Conservation (phyloP, 805 yeast species). For the Peterozyma toletana region DNA sequence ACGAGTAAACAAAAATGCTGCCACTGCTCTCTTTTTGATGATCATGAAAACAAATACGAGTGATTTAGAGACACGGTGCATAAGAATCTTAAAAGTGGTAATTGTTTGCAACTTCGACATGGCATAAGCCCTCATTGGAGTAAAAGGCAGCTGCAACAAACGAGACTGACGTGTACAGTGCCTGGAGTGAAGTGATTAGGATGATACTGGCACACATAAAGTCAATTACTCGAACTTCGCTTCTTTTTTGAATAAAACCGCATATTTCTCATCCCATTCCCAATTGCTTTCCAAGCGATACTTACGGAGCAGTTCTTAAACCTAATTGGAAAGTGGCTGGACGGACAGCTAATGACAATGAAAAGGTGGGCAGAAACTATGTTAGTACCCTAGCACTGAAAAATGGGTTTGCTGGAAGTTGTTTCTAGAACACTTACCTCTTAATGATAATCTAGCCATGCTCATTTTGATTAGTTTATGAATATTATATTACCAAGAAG, state of each 20-base stretch:
- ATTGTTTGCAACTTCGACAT: too few species aligned
- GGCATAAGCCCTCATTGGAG: too few species aligned
- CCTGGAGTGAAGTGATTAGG: too few species aligned
- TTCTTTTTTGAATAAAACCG: neutral
- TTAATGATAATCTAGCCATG: constrained; percentile 20
- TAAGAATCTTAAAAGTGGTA: too few species aligned
- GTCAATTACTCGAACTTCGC: too few species aligned
- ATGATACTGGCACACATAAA: too few species aligned
- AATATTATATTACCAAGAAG: neutral
- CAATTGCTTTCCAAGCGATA: neutral
- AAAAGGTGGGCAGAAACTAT: neutral
- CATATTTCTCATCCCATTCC: neutral
- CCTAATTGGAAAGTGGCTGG: constrained; percentile 18
- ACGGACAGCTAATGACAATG: constrained; percentile 20
- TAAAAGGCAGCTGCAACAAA: too few species aligned
- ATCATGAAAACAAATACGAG: too few species aligned
- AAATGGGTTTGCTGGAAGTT: constrained; percentile 17
- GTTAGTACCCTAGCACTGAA: neutral
- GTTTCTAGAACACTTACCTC: constrained; percentile 16
- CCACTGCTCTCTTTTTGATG: too few species aligned
- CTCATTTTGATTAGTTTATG: constrained; percentile 10
- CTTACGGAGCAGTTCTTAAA: constrained; percentile 20
- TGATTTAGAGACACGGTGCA: too few species aligned
- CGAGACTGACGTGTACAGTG: too few species aligned
- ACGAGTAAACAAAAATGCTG: too few species aligned